phyloP scores from a whole-genome alignment of 73 alveolate species.

The Loxodes magnus region DNA sequence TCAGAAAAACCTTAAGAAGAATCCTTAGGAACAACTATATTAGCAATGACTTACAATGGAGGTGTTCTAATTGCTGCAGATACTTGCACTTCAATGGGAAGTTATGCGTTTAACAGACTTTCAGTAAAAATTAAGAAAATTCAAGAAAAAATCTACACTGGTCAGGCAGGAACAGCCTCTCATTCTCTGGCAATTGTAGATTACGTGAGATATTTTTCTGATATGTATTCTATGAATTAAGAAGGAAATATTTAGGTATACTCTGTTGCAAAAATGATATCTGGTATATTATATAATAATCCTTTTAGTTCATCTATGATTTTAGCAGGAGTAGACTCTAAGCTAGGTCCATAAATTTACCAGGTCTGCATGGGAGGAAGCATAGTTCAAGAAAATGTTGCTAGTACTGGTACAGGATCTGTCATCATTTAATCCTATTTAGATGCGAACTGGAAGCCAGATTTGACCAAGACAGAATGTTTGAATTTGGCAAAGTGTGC shows the following conservation, averaged over 20 bases:
- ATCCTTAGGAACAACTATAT: constrained; percentile 10
- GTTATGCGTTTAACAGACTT: constrained; percentile 1
- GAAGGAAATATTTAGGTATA: neutral
- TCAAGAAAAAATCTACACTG: neutral
- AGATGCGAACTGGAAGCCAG: constrained; percentile 6
- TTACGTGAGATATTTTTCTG: neutral
- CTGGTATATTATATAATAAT: neutral
- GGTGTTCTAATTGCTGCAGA: constrained; percentile 15
- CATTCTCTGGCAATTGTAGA: constrained; percentile 11
- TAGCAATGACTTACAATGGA: constrained; percentile 11
- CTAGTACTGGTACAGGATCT: constrained; percentile 1
- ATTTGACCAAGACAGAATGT: neutral
- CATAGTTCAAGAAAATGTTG: neutral
- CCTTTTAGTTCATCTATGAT: neutral
- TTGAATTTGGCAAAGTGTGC: neutral
- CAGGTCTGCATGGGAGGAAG: constrained; percentile 10
- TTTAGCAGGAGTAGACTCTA: constrained; percentile 12
- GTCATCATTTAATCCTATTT: constrained; percentile 5
- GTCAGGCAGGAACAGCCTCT: constrained; percentile 5
- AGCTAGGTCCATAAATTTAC: neutral
- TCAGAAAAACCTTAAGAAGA: too few relatives aligned
- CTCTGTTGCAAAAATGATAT: constrained; percentile 3
- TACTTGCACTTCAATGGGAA: constrained; percentile 6
- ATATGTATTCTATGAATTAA: neutral
- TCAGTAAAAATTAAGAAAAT: constrained; percentile 5